Evolutionary conservation across 2,329 filamentous ascomycete genomes (phyloP), one percentile per base, ranked within the genome.

Genomic region (Cladophialophora psammophila): DNA sequence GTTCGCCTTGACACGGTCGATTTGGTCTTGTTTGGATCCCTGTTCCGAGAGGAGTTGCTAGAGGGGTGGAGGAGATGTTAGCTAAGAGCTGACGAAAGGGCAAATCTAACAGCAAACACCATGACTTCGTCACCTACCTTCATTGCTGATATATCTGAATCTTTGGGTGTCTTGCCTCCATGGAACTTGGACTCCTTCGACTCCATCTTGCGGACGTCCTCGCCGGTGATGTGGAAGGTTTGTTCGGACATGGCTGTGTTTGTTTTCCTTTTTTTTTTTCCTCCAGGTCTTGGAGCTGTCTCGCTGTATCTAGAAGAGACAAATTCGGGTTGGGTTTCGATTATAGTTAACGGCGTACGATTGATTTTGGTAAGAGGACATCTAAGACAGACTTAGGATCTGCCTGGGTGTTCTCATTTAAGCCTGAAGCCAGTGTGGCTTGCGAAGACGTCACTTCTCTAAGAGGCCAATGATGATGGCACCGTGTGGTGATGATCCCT

Each of bases 1-100:
- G 80, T 93, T 92, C 78, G 88, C 80, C 80, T 90, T 85, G 75
- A 84, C 84, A 78, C 91, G 80, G 60, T 89, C 86, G 76, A 94
- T 90, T 78, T 90, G 82, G 63, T 90, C 82, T 71, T 82, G 77
- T 79, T 91, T 92, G 80, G 66, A 64, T 68, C 81, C 78, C 72
- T 79, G 78, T 36, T 78, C 77, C 65, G 79, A 78, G 74, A 80
- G 71, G 35, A 79, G 70, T 67, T 70, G 64, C 65, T 71, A 53
- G 6, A 6, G 26, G 32, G 3, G 18, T 60, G 64, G n/a, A 20
- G 5, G 20, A 48, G 50, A 54, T 8, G 42, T 62, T 50, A 48
- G 58, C 56, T 1, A 50, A 64, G 26, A 26, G 26, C 64, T 67
- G 63, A 48, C 56, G 20, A 55, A 52, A 50, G 26, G 26, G 31